Percentiles rank a stretch among this genome's conserved stretches.
phyloP scores from a whole-genome alignment of 2,329 filamentous ascomycete species.

The Sphaerulina vaccinii region DNA sequence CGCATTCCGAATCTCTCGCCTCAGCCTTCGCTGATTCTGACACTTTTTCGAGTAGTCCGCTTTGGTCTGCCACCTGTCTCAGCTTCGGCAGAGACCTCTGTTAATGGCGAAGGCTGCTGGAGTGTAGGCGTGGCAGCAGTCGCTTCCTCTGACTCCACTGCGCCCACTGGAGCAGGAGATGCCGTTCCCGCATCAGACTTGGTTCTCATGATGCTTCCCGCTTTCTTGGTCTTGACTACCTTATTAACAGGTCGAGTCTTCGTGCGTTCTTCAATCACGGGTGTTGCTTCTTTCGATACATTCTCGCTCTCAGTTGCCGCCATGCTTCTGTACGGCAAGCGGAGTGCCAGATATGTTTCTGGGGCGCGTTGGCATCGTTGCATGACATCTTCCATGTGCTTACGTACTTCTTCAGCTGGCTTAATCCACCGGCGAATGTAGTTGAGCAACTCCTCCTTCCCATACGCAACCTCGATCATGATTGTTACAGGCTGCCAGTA shows the following conservation, averaged over 20 bases:
- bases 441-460: slow-evolving; percentile 53
- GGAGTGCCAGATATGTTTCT: slow-evolving; percentile 55
- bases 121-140: background rate
- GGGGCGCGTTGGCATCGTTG: slow-evolving; percentile 56
- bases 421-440: slow-evolving; percentile 58
- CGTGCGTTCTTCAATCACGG: slow-evolving; percentile 22
- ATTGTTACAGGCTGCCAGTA: slow-evolving; percentile 74
- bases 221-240: slow-evolving; percentile 18
- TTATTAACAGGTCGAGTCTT: slow-evolving; percentile 22
- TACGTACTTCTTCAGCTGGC: slow-evolving; percentile 52
- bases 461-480: slow-evolving; percentile 54
- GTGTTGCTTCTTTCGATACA: slow-evolving; percentile 31
- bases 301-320: slow-evolving; percentile 22
- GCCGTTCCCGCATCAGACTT: background rate
- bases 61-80: slow-evolving; percentile 25
- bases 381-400: slow-evolving; percentile 59
- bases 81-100: background rate
- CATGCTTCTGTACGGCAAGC: slow-evolving; percentile 47
- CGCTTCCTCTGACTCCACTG: background rate
- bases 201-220: background rate
- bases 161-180: background rate
- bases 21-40: slow-evolving; percentile 35
- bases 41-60: slow-evolving; percentile 33
- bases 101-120: background rate
- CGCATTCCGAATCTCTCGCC: background rate